Evolutionary conservation across 1,284 basidiomycete species (phyloP).

Genomic region (Ganoderma leucocontextum): DNA sequence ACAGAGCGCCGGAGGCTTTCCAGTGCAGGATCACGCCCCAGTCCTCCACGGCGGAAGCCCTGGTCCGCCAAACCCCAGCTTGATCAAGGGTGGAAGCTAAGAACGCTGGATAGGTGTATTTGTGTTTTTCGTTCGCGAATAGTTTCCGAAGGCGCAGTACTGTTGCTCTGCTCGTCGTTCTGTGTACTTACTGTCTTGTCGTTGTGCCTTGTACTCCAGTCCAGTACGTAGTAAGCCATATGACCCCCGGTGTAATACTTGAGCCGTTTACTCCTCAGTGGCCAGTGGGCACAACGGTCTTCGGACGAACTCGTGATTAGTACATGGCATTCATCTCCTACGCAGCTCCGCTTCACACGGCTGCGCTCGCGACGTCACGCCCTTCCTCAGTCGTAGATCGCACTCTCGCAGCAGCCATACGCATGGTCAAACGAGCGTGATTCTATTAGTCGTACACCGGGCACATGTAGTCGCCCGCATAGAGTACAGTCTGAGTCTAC

Average conservation of each 20-base stretch:
- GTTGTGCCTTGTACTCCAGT: neutral
- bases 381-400: neutral
- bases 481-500: neutral
- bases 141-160: neutral
- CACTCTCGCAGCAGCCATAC: neutral
- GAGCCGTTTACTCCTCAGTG: neutral
- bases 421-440: neutral
- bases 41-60: neutral
- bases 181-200: neutral
- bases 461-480: neutral
- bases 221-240: neutral
- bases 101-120: neutral
- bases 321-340: neutral
- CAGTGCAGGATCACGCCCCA: conserved; percentile 5
- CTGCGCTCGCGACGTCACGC: neutral
- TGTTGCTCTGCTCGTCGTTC: too few species aligned
- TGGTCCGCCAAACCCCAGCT: neutral
- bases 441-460: conserved; percentile 2
- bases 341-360: neutral
- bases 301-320: neutral
- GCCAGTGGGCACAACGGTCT: neutral
- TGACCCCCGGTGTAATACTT: neutral
- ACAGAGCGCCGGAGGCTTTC: conserved; percentile 8
- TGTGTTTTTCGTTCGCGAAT: neutral
- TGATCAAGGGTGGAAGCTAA: neutral